A percentile compares a stretch with the other conserved stretches of the same genome.
phyloP scores from a whole-genome alignment of 139 green algal genomes.

The Deuterostichococcus epilithicus region DNA sequence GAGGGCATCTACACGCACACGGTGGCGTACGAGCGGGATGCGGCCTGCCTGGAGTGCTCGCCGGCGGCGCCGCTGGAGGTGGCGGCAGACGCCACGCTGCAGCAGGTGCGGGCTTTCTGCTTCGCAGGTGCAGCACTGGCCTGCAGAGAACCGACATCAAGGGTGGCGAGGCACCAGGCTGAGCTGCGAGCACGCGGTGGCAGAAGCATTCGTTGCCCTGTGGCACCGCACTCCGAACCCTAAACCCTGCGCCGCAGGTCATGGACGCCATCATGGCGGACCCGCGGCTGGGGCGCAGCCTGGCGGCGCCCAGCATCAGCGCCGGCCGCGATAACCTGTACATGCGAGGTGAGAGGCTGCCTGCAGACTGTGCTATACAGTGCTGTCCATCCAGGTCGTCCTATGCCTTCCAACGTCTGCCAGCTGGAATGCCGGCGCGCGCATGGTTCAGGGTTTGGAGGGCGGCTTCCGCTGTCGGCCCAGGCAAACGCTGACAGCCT shows the following conservation, averaged over 20 bases:
- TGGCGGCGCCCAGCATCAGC: slow-evolving; percentile 76
- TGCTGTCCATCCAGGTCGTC: no score
- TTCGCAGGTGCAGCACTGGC: neutral
- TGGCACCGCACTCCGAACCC: no score
- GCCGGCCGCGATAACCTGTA: slow-evolving; percentile 80
- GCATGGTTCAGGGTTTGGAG: no score
- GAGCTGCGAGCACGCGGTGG: no score
- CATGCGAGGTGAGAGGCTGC: slow-evolving; percentile 68
- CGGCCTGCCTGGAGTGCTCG: slow-evolving; percentile 83
- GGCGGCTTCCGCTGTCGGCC: no score
- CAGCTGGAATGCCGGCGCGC: no score
- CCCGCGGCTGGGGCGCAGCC: slow-evolving; percentile 44
- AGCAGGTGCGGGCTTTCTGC: slow-evolving; percentile 47
- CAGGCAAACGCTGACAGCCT: no score
- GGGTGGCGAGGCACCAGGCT: no score
- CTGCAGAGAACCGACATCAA: no score
- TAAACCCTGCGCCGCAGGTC: no score
- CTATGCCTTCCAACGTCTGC: no score
- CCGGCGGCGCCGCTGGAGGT: slow-evolving; percentile 74
- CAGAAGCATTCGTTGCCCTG: neutral
- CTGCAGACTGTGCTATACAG: no score
- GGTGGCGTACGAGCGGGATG: slow-evolving; percentile 84
- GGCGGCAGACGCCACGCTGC: slow-evolving; percentile 44
- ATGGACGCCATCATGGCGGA: slow-evolving; percentile 71
- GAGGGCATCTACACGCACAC: slow-evolving; percentile 95